A percentile compares a stretch with the other conserved stretches of the same genome.
Evolutionary conservation across 1,139 yeast genomes (phyloP).

Genomic region (Magnusiomyces suaveolens): DNA sequence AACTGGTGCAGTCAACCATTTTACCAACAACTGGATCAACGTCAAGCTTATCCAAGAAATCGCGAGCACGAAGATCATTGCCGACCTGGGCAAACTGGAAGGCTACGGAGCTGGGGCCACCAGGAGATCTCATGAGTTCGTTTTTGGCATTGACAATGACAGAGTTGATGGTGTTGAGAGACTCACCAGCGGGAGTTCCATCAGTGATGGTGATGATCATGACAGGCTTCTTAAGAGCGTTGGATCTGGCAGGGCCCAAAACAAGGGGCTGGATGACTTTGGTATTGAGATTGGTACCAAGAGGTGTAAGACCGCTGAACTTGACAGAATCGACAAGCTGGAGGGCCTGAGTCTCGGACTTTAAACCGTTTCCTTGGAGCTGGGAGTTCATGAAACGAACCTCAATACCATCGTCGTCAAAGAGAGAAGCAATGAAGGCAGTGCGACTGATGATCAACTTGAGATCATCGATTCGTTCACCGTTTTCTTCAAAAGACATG

Average conservation of each 20-base stretch:
- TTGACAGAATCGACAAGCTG: slow-evolving; percentile 23
- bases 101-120: slow-evolving; percentile 29
- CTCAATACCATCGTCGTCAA: slow-evolving; percentile 30
- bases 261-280: slow-evolving; percentile 30
- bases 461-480: slow-evolving; percentile 31
- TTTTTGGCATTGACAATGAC: slow-evolving; percentile 27
- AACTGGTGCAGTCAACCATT: slow-evolving; percentile 31
- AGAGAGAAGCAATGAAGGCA: slow-evolving; percentile 29
- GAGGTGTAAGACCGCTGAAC: slow-evolving; percentile 30
- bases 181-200: slow-evolving; percentile 33
- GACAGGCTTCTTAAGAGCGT: slow-evolving; percentile 27
- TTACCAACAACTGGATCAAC: slow-evolving; percentile 27
- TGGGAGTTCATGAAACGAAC: slow-evolving; percentile 29
- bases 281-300: slow-evolving; percentile 26
- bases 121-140: slow-evolving; percentile 20
- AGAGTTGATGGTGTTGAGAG: slow-evolving; percentile 21
- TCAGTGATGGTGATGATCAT: slow-evolving; percentile 29
- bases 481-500: slow-evolving; percentile 32
- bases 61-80: slow-evolving; percentile 29
- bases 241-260: slow-evolving; percentile 24
- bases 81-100: slow-evolving; percentile 33
- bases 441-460: slow-evolving; percentile 27
- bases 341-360: slow-evolving; percentile 25
- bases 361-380: slow-evolving; percentile 25
- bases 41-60: slow-evolving; percentile 27